Conservation (phyloP, 2,329 filamentous ascomycete genomes). For the Hymenoscyphus scutula region DNA sequence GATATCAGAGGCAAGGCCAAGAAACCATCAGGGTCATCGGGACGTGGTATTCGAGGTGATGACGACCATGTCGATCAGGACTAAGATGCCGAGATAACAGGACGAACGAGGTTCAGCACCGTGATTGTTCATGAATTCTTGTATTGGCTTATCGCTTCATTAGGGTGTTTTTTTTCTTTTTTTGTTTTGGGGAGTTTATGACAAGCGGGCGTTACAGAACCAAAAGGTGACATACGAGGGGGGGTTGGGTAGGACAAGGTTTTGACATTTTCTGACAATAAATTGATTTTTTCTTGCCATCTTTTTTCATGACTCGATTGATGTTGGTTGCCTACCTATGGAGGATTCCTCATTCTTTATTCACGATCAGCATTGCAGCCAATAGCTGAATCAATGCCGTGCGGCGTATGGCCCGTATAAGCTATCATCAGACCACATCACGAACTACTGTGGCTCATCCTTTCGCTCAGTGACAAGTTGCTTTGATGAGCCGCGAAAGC, state of each 20-base stretch:
- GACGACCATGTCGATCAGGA: not conserved
- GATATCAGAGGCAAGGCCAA: slow-evolving; percentile 61
- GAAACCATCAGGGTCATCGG: slow-evolving; percentile 23
- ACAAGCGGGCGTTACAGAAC: slow-evolving; percentile 7
- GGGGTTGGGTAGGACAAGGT: not conserved
- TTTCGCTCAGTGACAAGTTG: not conserved
- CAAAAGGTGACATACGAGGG: not conserved
- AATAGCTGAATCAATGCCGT: not conserved
- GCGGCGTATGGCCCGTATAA: not conserved
- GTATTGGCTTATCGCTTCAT: not conserved
- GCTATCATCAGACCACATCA: slow-evolving; percentile 1
- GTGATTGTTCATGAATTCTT: not conserved
- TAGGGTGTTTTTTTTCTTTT: not conserved
- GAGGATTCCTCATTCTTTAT: not conserved
- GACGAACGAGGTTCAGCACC: not conserved
- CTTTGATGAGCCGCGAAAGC: no score
- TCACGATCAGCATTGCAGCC: not conserved
- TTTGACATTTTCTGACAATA: not conserved
- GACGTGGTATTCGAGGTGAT: slow-evolving; percentile 18
- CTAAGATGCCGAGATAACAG: not conserved
- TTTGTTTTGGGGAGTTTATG: not conserved
- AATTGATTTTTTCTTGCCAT: not conserved
- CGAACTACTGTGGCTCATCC: not conserved
- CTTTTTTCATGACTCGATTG: not conserved
- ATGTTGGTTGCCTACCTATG: not conserved